Evolutionary conservation across 768 basidiomycete species (phyloP).

Genomic region (Pleurotus citrinopileatus): DNA sequence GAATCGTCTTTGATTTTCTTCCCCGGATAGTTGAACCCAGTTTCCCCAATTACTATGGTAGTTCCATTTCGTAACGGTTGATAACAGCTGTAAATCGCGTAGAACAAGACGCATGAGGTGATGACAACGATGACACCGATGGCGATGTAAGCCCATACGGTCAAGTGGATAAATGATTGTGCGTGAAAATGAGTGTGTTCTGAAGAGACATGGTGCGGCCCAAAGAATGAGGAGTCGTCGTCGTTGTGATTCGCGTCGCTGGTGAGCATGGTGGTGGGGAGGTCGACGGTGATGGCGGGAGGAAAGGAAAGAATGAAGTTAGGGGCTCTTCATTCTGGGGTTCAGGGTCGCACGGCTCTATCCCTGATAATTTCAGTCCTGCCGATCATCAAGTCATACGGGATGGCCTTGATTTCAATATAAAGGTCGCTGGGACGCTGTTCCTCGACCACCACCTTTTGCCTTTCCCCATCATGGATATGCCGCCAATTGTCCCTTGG

Average conservation of each 20-base stretch:
- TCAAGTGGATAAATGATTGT: slow-evolving; percentile 10
- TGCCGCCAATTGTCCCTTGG: slow-evolving; percentile 8
- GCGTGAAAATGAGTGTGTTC: slow-evolving; percentile 6
- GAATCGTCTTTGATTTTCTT: not conserved
- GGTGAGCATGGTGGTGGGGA: slow-evolving; percentile 6
- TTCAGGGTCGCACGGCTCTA: no score
- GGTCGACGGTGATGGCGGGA: not conserved
- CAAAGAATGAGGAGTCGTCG: slow-evolving; percentile 7
- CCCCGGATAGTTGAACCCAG: not conserved
- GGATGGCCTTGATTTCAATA: no score
- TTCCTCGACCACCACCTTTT: not conserved
- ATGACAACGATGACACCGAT: slow-evolving; percentile 7
- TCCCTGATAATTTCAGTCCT: no score
- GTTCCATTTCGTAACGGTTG: slow-evolving; percentile 3
- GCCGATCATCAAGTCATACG: no score
- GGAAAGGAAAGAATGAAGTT: not conserved
- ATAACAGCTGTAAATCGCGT: slow-evolving; percentile 12
- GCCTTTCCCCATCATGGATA: slow-evolving; percentile 4
- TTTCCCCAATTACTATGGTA: slow-evolving; percentile 1
- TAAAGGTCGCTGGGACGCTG: not conserved
- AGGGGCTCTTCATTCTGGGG: not conserved
- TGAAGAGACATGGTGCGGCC: not conserved
- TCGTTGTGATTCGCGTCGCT: not conserved
- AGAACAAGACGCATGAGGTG: slow-evolving; percentile 5
- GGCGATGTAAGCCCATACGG: slow-evolving; percentile 12